These are phyloP conservation scores for Neocatenulostroma microsporum DNA, from an alignment of 2,329 filamentous ascomycete genomes.

Conservation along the genomic window DNA sequence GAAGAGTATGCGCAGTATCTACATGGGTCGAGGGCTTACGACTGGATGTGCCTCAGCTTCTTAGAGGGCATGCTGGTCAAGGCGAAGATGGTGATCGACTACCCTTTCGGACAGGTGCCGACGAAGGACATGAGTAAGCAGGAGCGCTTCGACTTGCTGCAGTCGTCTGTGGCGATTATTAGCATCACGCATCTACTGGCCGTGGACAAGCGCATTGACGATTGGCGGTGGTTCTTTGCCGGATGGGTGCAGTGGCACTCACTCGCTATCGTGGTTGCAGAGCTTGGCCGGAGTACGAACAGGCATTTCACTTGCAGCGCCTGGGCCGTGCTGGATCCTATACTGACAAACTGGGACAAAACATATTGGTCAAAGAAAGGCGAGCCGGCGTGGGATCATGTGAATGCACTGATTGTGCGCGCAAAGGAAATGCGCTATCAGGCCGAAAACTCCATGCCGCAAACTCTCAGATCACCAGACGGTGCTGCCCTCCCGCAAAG, in stretches of 20 bases:
- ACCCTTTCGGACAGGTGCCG: conserved; percentile 17
- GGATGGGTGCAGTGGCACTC: conserved; percentile 25
- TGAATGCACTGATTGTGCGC: conserved; percentile 21
- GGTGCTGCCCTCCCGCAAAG: too few species aligned
- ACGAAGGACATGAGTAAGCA: conserved; percentile 14
- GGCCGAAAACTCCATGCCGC: too few species aligned
- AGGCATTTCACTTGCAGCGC: conserved; percentile 16
- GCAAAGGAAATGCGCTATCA: conserved; percentile 13
- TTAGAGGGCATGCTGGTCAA: conserved; percentile 21
- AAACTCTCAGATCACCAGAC: too few species aligned
- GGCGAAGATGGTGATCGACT: conserved; percentile 21
- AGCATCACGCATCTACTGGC: conserved; percentile 15
- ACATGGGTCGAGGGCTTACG: conserved; percentile 19
- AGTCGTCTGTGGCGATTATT: conserved; percentile 21
- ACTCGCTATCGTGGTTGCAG: conserved; percentile 22
- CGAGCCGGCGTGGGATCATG: conserved; percentile 23
- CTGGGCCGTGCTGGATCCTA: conserved; percentile 22
- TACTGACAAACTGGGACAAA: conserved; percentile 20
- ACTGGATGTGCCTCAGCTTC: conserved; percentile 20
- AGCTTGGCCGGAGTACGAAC: conserved; percentile 19
- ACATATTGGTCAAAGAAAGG: conserved; percentile 17
- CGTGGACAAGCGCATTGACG: conserved; percentile 11
- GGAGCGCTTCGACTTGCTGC: conserved; percentile 16
- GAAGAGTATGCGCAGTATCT: conserved; percentile 16
- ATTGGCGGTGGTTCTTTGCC: conserved; percentile 22